A percentile compares a stretch with the other conserved stretches of the same genome.
Conservation (phyloP, 768 basidiomycete species). For the Collybiopsis confluens region DNA sequence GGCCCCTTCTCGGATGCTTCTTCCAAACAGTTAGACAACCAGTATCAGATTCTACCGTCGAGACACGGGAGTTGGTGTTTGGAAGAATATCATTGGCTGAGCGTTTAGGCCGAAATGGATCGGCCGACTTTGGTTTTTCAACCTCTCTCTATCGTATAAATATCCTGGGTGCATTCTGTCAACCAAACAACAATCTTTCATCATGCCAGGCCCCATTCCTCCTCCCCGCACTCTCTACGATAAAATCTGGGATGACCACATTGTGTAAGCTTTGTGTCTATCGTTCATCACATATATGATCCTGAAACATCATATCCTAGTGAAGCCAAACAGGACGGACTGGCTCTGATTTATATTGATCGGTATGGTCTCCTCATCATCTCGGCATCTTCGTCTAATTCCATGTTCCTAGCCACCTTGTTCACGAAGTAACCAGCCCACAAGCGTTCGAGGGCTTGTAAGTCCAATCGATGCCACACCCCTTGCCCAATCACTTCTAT, state of each 20-base stretch:
- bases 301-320: conserved; percentile 31
- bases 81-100: conserved; percentile 7
- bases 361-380: conserved; percentile 36
- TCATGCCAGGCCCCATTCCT: conserved; percentile 38
- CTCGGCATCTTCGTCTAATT: neutral
- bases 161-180: neutral
- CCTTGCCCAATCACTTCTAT: conserved; percentile 7
- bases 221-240: conserved; percentile 90
- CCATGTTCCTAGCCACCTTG: conserved; percentile 41
- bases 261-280: conserved; percentile 55
- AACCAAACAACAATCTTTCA: neutral
- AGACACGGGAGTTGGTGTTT: conserved; percentile 1
- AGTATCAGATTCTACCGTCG: neutral
- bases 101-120: conserved; percentile 8
- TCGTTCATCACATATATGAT: conserved; percentile 8
- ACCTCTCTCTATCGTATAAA: neutral
- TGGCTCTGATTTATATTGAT: conserved; percentile 81
- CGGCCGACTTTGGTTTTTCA: conserved; percentile 9
- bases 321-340: conserved; percentile 68
- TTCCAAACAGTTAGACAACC: neutral
- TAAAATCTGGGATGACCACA: conserved; percentile 97
- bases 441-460: conserved; percentile 89
- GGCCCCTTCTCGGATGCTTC: too few relatives aligned
- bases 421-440: conserved; percentile 93
- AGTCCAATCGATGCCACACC: conserved; percentile 19